phyloP scores from a whole-genome alignment of 75 land plant species.

The Isoetes taiwanensis region DNA sequence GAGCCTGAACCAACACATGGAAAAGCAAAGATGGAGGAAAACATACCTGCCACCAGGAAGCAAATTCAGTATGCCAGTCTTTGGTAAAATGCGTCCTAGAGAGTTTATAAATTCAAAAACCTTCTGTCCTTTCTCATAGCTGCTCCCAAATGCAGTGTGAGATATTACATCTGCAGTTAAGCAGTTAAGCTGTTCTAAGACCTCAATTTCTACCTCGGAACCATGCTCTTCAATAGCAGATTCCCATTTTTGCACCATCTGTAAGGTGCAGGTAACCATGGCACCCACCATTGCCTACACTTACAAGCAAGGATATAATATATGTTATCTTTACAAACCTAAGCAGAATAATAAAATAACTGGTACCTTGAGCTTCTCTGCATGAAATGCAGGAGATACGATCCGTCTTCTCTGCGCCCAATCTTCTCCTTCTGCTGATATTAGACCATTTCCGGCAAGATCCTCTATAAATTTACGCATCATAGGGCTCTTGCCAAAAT shows the following conservation, averaged over 20 bases:
- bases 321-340: no score
- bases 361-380: conserved; percentile 1
- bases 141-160: conserved; percentile 37
- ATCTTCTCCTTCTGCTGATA: background rate
- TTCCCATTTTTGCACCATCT: conserved; percentile 26
- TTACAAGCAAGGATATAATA: no score
- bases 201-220: conserved; percentile 20
- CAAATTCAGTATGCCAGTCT: no score
- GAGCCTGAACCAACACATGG: no score
- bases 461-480: background rate
- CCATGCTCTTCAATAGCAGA: background rate
- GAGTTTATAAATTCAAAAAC: conserved; percentile 34
- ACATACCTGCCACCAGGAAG: no score
- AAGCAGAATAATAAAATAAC: no score
- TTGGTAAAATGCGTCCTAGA: no score
- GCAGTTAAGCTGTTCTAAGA: conserved; percentile 8
- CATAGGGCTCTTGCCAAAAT: background rate
- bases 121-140: conserved; percentile 24
- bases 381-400: background rate
- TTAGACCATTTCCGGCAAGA: background rate
- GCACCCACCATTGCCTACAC: conserved; percentile 27
- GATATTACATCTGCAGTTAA: conserved; percentile 31
- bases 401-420: background rate
- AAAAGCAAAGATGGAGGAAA: no score
- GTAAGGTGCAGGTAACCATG: conserved; percentile 3